phyloP scores from a whole-genome alignment of 768 basidiomycete genomes.

The Suillus weaverae region DNA sequence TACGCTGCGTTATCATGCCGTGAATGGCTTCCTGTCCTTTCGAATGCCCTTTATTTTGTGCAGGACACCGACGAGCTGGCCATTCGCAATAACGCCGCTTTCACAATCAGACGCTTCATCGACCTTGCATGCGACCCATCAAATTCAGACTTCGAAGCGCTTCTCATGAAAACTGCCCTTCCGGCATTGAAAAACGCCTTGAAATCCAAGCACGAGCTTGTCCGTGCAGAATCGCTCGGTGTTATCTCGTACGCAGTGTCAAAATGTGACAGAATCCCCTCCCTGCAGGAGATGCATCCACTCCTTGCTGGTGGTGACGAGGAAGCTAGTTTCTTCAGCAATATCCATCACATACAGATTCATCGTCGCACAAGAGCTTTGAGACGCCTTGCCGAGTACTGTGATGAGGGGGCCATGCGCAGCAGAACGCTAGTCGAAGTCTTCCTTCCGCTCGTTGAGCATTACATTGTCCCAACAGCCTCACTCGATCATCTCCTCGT shows the following conservation, averaged over 20 bases:
- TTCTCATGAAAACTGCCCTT: constrained; percentile 66
- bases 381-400: constrained; percentile 78
- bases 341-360: constrained; percentile 89
- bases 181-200: constrained; percentile 81
- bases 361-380: constrained; percentile 88
- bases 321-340: constrained; percentile 96
- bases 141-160: constrained; percentile 45
- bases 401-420: constrained; percentile 61
- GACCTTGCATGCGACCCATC: constrained; percentile 23
- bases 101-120: constrained; percentile 75
- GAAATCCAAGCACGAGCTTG: constrained; percentile 77
- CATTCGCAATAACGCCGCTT: constrained; percentile 78
- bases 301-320: constrained; percentile 86
- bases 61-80: constrained; percentile 90
- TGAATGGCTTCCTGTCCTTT: constrained; percentile 81
- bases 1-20: constrained; percentile 49
- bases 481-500: constrained; percentile 82
- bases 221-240: constrained; percentile 79
- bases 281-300: constrained; percentile 76
- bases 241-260: constrained; percentile 77
- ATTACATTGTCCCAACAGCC: constrained; percentile 65
- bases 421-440: constrained; percentile 75
- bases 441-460: constrained; percentile 84
- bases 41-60: constrained; percentile 82
- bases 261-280: constrained; percentile 55